Conservation (phyloP, 2,329 filamentous ascomycete species). For the Bipolaris cookei region DNA sequence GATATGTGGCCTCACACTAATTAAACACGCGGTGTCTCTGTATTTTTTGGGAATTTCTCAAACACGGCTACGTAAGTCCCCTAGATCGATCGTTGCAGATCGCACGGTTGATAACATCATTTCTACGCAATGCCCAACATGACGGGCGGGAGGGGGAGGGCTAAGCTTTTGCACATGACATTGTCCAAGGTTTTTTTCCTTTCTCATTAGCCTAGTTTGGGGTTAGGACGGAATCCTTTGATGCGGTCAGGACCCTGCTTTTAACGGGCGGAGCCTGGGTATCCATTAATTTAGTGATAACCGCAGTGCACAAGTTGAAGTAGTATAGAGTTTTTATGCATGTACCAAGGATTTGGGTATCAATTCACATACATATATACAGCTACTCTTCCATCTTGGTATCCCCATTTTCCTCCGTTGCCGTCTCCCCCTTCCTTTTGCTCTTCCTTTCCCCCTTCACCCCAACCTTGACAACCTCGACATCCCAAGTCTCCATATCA, state of each 20-base stretch:
- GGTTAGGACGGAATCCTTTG: not conserved
- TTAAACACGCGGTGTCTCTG: not conserved
- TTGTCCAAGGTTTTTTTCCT: conserved; percentile 6
- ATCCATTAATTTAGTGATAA: too few relatives aligned
- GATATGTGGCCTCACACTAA: not conserved
- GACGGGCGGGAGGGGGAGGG: not conserved
- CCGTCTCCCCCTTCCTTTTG: not conserved
- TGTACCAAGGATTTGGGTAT: conserved; percentile 3
- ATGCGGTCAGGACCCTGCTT: too few relatives aligned
- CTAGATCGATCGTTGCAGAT: not conserved
- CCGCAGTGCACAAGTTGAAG: too few relatives aligned
- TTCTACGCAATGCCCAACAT: not conserved
- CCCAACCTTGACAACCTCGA: conserved; percentile 64
- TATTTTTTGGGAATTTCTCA: too few relatives aligned
- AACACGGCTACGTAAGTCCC: too few relatives aligned
- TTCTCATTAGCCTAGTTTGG: not conserved
- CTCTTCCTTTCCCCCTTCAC: not conserved
- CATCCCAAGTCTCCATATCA: conserved; percentile 83
- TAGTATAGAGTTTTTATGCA: not conserved
- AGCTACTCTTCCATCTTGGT: not conserved
- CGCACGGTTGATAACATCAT: not conserved
- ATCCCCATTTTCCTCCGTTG: conserved; percentile 3
- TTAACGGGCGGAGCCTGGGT: too few relatives aligned
- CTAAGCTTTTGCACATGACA: conserved; percentile 15
- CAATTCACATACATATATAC: not conserved